Percentiles rank a stretch among this genome's conserved stretches.
phyloP scores from a whole-genome alignment of 2,329 filamentous ascomycete genomes.

The Fusarium algeriense region DNA sequence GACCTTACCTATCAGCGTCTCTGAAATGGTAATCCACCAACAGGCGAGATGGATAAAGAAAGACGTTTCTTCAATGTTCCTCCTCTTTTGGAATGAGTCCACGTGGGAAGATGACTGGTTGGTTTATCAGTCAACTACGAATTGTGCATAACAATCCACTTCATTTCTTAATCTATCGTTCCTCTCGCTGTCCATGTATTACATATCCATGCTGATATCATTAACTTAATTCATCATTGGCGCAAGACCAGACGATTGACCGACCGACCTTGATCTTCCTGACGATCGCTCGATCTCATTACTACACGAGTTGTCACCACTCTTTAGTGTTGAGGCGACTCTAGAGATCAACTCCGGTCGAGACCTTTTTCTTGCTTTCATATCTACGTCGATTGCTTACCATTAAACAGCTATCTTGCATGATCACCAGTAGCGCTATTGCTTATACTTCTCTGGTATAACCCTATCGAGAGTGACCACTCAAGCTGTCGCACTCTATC shows the following conservation, averaged over 20 bases:
- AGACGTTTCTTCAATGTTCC: constrained; percentile 6
- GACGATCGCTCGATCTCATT: constrained; percentile 20
- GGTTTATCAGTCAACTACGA: not conserved
- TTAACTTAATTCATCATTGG: not conserved
- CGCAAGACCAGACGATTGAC: not conserved
- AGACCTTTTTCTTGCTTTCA: constrained; percentile 14
- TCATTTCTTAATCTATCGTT: constrained; percentile 11
- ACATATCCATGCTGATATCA: constrained; percentile 19
- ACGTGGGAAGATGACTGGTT: constrained; percentile 36
- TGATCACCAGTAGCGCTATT: constrained; percentile 1
- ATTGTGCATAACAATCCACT: not conserved
- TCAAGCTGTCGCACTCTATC: not conserved
- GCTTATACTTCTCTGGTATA: constrained; percentile 2
- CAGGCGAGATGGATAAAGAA: not conserved
- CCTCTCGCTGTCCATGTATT: constrained; percentile 6
- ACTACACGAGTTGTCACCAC: constrained; percentile 1
- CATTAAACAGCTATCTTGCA: not conserved
- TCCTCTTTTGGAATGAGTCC: constrained; percentile 19
- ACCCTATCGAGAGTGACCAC: not conserved
- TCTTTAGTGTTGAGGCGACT: constrained; percentile 12
- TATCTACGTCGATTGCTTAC: constrained; percentile 10
- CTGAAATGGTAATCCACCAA: constrained; percentile 4
- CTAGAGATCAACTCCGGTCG: constrained; percentile 4
- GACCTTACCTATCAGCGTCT: constrained; percentile 3
- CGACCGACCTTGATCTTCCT: constrained; percentile 10